phyloP scores from a whole-genome alignment of 1,284 basidiomycete species.

The Rugosomyces carneus region DNA sequence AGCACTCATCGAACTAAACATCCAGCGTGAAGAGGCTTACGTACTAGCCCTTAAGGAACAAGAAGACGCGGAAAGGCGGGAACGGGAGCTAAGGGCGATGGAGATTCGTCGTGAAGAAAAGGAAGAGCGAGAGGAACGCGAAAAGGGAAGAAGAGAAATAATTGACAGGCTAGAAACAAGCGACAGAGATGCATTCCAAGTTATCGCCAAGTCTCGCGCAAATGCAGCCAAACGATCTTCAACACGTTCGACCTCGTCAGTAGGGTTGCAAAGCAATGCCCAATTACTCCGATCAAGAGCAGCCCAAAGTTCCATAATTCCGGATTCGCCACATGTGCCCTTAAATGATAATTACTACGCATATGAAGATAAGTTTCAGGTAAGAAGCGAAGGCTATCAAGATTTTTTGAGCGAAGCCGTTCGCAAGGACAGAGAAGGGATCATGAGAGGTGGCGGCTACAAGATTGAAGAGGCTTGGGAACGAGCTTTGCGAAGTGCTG shows the following conservation, averaged over 20 bases:
- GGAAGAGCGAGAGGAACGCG: constrained; percentile 71
- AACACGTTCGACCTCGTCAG: constrained; percentile 44
- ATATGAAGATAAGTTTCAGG: constrained; percentile 61
- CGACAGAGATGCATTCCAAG: constrained; percentile 59
- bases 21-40: constrained; percentile 72
- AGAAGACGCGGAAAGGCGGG: constrained; percentile 66
- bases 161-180: constrained; percentile 76
- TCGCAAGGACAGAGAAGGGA: constrained; percentile 69
- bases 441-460: constrained; percentile 84
- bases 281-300: constrained; percentile 52
- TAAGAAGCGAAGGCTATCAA: constrained; percentile 52
- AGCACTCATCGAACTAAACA: constrained; percentile 71
- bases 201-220: constrained; percentile 65
- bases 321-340: constrained; percentile 72
- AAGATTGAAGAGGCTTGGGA: constrained; percentile 82
- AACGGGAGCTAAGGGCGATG: constrained; percentile 66
- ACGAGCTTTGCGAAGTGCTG: constrained; percentile 70
- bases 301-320: constrained; percentile 51
- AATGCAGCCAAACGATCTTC: constrained; percentile 54
- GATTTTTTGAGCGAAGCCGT: constrained; percentile 73
- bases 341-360: constrained; percentile 70
- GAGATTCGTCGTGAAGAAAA: constrained; percentile 67
- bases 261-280: constrained; percentile 42
- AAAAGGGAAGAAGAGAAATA: constrained; percentile 67
- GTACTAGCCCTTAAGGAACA: constrained; percentile 64